These are phyloP conservation scores for Saccharomyces hybrid DNA, from an alignment of 1,139 yeast genomes.

Conservation along the genomic window DNA sequence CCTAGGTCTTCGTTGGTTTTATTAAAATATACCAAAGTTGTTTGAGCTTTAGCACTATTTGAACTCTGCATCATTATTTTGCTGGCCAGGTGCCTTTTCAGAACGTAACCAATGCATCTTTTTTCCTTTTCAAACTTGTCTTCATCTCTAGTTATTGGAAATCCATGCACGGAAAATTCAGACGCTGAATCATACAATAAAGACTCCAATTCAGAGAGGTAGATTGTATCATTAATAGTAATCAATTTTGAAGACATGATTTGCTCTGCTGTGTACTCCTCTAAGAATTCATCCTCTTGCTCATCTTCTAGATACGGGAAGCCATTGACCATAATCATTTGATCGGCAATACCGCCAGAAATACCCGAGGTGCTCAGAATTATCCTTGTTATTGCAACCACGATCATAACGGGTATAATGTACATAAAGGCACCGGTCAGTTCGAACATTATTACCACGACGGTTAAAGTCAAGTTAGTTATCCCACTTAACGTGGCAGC, in stretches of 20 bases:
- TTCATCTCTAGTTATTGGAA: slow-evolving; percentile 42
- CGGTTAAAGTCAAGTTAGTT: slow-evolving; percentile 84
- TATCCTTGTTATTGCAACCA: slow-evolving; percentile 81
- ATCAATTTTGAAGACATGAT: slow-evolving; percentile 60
- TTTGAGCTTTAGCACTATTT: slow-evolving; percentile 11
- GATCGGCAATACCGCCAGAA: slow-evolving; percentile 83
- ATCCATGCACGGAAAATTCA: slow-evolving; percentile 43
- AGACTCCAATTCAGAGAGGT: slow-evolving; percentile 33
- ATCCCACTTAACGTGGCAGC: slow-evolving; percentile 93
- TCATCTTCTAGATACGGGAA: slow-evolving; percentile 76
- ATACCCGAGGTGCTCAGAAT: slow-evolving; percentile 70
- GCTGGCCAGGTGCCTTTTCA: slow-evolving; percentile 20
- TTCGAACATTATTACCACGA: slow-evolving; percentile 93
- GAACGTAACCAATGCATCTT: slow-evolving; percentile 27
- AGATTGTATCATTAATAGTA: slow-evolving; percentile 38
- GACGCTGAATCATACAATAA: slow-evolving; percentile 16
- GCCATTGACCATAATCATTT: slow-evolving; percentile 85
- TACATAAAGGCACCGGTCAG: slow-evolving; percentile 87
- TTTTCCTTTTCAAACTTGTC: slow-evolving; percentile 19
- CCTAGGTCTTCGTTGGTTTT: slow-evolving; percentile 14
- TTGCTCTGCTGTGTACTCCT: slow-evolving; percentile 44
- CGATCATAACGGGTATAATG: slow-evolving; percentile 92
- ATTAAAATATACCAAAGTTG: slow-evolving; percentile 15
- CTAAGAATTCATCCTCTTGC: slow-evolving; percentile 47
- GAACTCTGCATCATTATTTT: slow-evolving; percentile 11